Conservation (phyloP, 1,284 basidiomycete species). For the Tilletia walkeri region DNA sequence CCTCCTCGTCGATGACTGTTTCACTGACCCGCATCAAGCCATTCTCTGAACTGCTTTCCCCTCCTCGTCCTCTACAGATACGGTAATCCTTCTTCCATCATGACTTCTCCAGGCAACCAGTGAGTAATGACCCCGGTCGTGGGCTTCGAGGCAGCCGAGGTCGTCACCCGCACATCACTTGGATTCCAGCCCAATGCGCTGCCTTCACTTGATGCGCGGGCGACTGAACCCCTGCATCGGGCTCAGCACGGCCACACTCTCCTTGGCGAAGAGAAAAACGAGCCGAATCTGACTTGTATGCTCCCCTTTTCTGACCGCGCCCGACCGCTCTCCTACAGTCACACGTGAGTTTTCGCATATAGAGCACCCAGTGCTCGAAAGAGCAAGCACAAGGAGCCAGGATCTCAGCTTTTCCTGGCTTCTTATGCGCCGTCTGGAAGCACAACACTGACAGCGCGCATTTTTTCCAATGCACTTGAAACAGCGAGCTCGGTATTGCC, state of each 20-base stretch:
- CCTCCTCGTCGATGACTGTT: background rate
- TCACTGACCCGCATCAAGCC: background rate
- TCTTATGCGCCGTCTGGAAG: background rate
- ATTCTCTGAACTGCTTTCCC: background rate
- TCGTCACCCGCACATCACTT: no score
- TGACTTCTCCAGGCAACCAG: slow-evolving; percentile 56
- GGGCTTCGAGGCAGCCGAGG: no score
- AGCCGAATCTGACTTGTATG: background rate
- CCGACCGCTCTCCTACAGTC: background rate
- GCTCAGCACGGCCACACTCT: no score
- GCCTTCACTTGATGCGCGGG: no score
- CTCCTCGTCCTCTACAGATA: slow-evolving; percentile 2
- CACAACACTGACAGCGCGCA: background rate
- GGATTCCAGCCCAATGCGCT: no score
- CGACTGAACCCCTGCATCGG: no score
- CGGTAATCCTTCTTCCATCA: slow-evolving; percentile 23
- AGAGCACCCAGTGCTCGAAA: background rate
- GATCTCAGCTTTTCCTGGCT: background rate
- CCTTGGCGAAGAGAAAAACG: no score
- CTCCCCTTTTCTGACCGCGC: background rate
- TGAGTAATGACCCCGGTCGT: slow-evolving; percentile 12
- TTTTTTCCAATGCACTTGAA: background rate
- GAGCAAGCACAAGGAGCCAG: no score
- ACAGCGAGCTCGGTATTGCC: slow-evolving; percentile 40
- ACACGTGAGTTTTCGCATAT: background rate